Base-by-base conservation (phyloP, 306 rosid genomes). In the Luffa aegyptiaca region DNA sequence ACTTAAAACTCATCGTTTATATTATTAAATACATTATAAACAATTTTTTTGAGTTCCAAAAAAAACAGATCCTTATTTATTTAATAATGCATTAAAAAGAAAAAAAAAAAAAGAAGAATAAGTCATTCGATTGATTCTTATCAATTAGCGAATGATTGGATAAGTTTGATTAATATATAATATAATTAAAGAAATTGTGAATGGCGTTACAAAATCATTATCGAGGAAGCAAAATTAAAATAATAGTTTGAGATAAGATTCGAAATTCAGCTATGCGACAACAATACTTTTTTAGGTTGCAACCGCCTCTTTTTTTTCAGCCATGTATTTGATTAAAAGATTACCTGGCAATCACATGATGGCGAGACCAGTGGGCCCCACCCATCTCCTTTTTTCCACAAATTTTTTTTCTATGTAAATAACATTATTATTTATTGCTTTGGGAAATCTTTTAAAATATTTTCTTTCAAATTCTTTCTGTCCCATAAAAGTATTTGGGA, bases 341-440 rank as follows among this genome's bases (percentile, higher is more conserved):
- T 75, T 35, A 53, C 48, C 79, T 75, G 79, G 63, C 79, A 53
- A 17, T 75, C 79, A 53, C 79, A 75, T 75, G 79, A 53, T 52
- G 79, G 10, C 36, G 79, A 64, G 31, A 35, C 79, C 64, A 8
- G 0, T 3, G 58, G 58, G 58, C 20, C 59, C 58, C 21, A 48
- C 0, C 36, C 49, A 39, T 31, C 4, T 48, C 5, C 0, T 17
- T 12, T 21, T 20, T 37, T 36, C 26, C 17, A 13, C 1, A 18
- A 18, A 21, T 11, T 62, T 3, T 33, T 3, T 63, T 0, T 12
- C 0, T 61, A 31, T 11, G 0, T 61, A 35, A 65, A 17, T 65
- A 16, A 16, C 7, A 1, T 44, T 5, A 44, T 42, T 21, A 45
- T 45, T 45, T 11, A 11, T 5, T 45, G 10, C 53, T 20, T 20